Percentiles rank a stretch among this genome's conserved stretches.
phyloP scores from a whole-genome alignment of 345 rosid genomes.

The Populus simonii region DNA sequence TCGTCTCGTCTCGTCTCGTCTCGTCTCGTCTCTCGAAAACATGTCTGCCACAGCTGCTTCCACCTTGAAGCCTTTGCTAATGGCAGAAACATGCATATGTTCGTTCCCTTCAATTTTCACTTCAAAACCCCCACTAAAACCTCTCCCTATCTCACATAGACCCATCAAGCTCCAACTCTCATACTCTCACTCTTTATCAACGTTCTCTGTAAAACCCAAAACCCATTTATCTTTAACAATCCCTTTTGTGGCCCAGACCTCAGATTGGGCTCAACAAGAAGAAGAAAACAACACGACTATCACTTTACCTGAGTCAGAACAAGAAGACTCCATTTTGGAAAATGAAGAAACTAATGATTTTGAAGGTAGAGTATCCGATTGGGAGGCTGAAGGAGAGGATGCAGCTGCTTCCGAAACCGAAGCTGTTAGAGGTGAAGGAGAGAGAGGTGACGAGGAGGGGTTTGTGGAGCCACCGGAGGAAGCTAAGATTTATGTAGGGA shows the following conservation, averaged over 20 bases:
- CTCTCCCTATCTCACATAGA: slow-evolving; percentile 30
- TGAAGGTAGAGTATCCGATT: slow-evolving; percentile 32
- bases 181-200: slow-evolving; percentile 7
- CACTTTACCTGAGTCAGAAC: slow-evolving; percentile 25
- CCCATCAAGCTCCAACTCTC: slow-evolving; percentile 27
- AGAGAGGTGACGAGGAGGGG: slow-evolving; percentile 28
- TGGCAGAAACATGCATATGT: slow-evolving; percentile 51
- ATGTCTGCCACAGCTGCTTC: slow-evolving; percentile 47
- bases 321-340: slow-evolving; percentile 26
- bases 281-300: slow-evolving; percentile 38
- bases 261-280: slow-evolving; percentile 31
- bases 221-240: slow-evolving; percentile 39
- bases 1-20: not conserved
- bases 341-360: slow-evolving; percentile 29
- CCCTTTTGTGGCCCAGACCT: slow-evolving; percentile 55
- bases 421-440: slow-evolving; percentile 23
- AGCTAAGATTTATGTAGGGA: slow-evolving; percentile 84
- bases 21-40: not conserved
- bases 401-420: slow-evolving; percentile 10
- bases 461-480: slow-evolving; percentile 67
- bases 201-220: slow-evolving; percentile 37
- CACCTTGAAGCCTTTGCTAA: slow-evolving; percentile 50
- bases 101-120: slow-evolving; percentile 41
- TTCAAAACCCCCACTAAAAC: slow-evolving; percentile 36
- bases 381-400: slow-evolving; percentile 39